These are phyloP conservation scores for Verbena officinalis DNA, from an alignment of 257 asterid genomes.

Conservation along the genomic window DNA sequence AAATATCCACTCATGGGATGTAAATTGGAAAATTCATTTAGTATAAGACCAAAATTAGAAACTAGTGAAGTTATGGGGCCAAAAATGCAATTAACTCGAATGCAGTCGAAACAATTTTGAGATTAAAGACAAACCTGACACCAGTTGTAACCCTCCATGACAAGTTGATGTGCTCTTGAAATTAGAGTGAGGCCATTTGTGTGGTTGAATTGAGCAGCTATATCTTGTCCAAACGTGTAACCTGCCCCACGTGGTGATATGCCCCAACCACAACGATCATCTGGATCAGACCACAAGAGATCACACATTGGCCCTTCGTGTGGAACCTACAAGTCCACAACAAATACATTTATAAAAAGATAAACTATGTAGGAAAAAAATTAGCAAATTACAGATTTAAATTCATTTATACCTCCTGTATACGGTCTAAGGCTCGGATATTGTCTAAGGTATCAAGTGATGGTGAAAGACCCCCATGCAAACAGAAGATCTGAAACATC, in stretches of 20 bases:
- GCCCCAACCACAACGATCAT: conserved; percentile 98
- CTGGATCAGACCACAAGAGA: conserved; percentile 98
- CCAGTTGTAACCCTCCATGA: conserved; percentile 99
- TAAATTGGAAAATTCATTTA: not conserved
- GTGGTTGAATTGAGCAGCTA: conserved; percentile 95
- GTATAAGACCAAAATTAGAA: too few species aligned
- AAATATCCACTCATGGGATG: not conserved
- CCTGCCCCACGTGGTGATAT: conserved; percentile 99
- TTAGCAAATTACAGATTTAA: too few species aligned
- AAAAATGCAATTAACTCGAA: too few species aligned
- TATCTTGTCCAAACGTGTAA: conserved; percentile 97
- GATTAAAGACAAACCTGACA: conserved; percentile 76
- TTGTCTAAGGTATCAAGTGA: conserved; percentile 97
- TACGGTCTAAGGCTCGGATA: conserved; percentile 92
- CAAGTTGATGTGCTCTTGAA: conserved; percentile 99
- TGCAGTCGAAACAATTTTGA: not conserved
- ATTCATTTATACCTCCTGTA: conserved; percentile 73
- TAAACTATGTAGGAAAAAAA: conserved; percentile 10
- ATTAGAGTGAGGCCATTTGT: conserved; percentile 92
- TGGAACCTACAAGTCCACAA: conserved; percentile 66
- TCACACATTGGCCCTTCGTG: conserved; percentile 99
- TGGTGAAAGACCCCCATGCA: conserved; percentile 99
- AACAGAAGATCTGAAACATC: conserved; percentile 78
- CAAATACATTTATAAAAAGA: conserved; percentile 22
- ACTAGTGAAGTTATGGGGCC: too few species aligned